Base-by-base conservation (phyloP, 371 early-diverging fungal species). In the Rhizopus stolonifer region DNA sequence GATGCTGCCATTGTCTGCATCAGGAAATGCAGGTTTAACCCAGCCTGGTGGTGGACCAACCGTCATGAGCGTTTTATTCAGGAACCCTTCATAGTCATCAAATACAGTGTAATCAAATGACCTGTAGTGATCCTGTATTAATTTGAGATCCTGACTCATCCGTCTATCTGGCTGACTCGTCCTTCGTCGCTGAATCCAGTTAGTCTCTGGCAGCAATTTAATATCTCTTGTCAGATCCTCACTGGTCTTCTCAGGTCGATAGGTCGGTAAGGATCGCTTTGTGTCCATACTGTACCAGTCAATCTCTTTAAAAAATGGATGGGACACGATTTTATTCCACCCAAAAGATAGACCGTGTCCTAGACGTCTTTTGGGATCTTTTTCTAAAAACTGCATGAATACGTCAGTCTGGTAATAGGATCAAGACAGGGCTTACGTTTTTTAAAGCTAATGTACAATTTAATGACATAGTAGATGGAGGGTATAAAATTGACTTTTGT, bases 21-120 rank as follows among this genome's bases (percentile, higher is more conserved):
- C 68, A 6, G 57, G 63, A 49, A 67, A 69, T 10, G 76, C 76
- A 18, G 76, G 76, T 24, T 77, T 77, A 1, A 83, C 83, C 83
- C 83, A 83, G 32, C 69, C 63, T 0, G 83, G 83, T 0, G 83
- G 83, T 14, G 79, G 79, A 0, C 81, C 81, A 1, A 83, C 83
- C 4, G 81, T 76, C 71, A 72, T 74, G 11, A 67, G 69, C 10
- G 66, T 52, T 14, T 72, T 64, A 52, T 83, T 79, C 2, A 79
- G 45, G 54, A 78, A 62, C 0, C 83, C 83, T 48, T 75, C 61
- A 34, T 83, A 83, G 36, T 62, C 64, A 48, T 83, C 81, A 59
- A 76, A 83, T 15, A 83, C 67, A 5, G 76, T 78, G 49, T 72
- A 81, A 52, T 80, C 83, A 63, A 83, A 83, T 2, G 70, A 46